Base-by-base conservation (phyloP, 1,284 basidiomycete genomes). In the Leucoagaricus sp. region DNA sequence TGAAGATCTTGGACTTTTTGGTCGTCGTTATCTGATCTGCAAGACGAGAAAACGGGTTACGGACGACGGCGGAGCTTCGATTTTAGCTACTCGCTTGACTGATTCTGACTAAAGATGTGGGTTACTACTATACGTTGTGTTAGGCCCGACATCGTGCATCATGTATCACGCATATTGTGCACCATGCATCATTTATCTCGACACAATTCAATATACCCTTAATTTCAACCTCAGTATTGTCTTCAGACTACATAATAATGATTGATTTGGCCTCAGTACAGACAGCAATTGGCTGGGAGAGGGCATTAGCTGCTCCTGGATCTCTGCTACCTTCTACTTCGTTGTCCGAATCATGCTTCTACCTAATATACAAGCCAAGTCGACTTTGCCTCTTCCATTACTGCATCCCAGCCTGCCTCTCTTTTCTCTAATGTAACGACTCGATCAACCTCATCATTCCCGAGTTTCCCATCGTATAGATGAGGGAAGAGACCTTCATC, bases 21-120 rank as follows among this genome's bases (percentile, higher is more conserved):
- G 85, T 2, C 76, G 86, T 2, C 70, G 79, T 0, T 85, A 81
- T 51, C 59, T 87, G 6, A 59, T 86, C 15, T 73, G 85, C 63
- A 83, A 84, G 65, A 86, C 84, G 0, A 72, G 87, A 13, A 75
- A 75, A 49, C 75, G 87, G 2, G 72, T 88, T 23, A 87, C 87
- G 0, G 66, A 64, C 8, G 86, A 89, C 61, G 86, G 87, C 13
- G 86, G 86, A 12, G 82, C 80, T 0, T 87, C 86, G 0, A 64
- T 86, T 29, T 74, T 87, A 29, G 82, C 59, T 74, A 49, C 41
- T 34, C 15, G 31, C 17, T 4, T 25, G 25, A 45, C 13, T 10
- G 23, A 25, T 21, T 19, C 42, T n/a, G n/a, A n/a, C n/a, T n/a
- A n/a, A n/a, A n/a, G n/a, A n/a, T n/a, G n/a, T n/a, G n/a, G n/a